Percentiles rank a stretch among this genome's conserved stretches.
These are phyloP conservation scores for Dianthus caryophyllus DNA, from an alignment of 148 eudicot species.

Conservation along the genomic window DNA sequence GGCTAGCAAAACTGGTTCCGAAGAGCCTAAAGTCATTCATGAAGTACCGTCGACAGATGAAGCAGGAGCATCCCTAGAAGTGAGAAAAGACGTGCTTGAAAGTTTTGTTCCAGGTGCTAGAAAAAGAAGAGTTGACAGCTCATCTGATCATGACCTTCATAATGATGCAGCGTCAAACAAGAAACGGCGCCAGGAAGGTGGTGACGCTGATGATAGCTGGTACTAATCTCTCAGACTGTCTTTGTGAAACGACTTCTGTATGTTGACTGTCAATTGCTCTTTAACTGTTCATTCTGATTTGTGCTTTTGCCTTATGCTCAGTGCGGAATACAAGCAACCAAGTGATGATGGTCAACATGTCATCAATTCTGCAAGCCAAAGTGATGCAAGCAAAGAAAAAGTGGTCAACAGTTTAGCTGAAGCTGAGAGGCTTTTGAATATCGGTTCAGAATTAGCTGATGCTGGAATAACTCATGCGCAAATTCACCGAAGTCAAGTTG, in stretches of 20 bases:
- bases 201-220: conserved; percentile 22
- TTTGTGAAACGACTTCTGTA: neutral
- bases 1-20: conserved; percentile 21
- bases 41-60: conserved; percentile 37
- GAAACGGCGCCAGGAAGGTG: conserved; percentile 52
- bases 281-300: conserved; percentile 3
- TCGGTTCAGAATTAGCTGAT: neutral
- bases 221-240: conserved; percentile 13
- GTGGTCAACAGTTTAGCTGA: neutral
- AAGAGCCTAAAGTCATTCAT: conserved; percentile 41
- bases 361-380: conserved; percentile 7
- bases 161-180: conserved; percentile 45
- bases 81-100: conserved; percentile 5
- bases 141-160: conserved; percentile 22
- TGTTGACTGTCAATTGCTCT: neutral
- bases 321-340: conserved; percentile 15
- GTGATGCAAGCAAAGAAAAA: conserved; percentile 11
- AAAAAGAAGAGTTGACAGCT: conserved; percentile 28
- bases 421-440: neutral
- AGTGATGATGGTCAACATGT: conserved; percentile 18
- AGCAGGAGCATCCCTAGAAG: conserved; percentile 14
- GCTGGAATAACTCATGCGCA: conserved; percentile 8
- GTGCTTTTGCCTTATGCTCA: conserved; percentile 1
- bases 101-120: conserved; percentile 18
- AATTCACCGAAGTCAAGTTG: conserved; percentile 14